A percentile compares a stretch with the other conserved stretches of the same genome.
Evolutionary conservation across 176 grass and related monocot species (phyloP).

Genomic region (Carex cristatella): DNA sequence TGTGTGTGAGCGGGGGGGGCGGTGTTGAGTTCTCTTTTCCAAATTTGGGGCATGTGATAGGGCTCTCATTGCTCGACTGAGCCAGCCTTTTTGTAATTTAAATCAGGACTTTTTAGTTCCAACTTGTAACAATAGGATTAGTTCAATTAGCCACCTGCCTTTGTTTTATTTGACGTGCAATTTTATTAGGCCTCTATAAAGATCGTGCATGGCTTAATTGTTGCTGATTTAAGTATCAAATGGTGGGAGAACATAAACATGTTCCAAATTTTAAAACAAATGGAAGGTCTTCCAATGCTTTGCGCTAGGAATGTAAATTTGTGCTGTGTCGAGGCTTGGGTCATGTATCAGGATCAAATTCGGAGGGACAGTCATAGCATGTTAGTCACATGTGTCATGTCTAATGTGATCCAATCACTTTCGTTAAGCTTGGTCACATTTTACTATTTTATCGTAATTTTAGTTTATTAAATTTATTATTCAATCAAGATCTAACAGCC

Average conservation of each 20-base stretch:
- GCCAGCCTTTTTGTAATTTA: constrained; percentile 9
- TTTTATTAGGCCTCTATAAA: background rate
- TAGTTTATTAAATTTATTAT: too few species aligned
- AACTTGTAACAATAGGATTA: background rate
- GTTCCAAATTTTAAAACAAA: background rate
- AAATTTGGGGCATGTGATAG: background rate
- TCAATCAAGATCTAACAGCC: too few species aligned
- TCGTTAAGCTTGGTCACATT: too few species aligned
- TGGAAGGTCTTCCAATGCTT: background rate
- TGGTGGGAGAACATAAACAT: background rate
- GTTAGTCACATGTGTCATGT: too few species aligned
- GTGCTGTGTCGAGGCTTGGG: too few species aligned
- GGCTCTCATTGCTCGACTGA: background rate
- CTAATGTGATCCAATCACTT: too few species aligned
- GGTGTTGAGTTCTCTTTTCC: background rate
- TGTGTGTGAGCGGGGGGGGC: background rate
- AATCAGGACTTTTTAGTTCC: background rate
- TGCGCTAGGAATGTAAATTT: too few species aligned
- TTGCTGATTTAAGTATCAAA: background rate
- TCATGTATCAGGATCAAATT: too few species aligned
- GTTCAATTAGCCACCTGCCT: background rate
- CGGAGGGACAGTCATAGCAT: too few species aligned
- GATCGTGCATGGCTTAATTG: background rate
- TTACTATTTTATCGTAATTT: too few species aligned
- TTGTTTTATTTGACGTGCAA: background rate